phyloP scores from a whole-genome alignment of 768 basidiomycete species.

The Strobilomyces dryophilus region DNA sequence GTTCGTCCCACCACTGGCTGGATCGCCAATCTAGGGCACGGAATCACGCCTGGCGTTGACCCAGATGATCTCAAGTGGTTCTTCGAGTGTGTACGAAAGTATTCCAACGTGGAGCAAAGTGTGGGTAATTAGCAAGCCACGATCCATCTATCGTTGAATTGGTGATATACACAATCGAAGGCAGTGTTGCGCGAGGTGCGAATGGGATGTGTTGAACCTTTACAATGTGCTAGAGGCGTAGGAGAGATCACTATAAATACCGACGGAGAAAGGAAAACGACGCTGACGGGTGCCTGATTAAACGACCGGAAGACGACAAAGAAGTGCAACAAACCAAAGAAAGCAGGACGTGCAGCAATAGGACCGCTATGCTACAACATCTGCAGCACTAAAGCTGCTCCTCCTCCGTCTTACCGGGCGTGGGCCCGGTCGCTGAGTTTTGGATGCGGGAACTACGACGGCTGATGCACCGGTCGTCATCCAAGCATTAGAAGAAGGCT shows the following conservation, averaged over 20 bases:
- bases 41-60: slow-evolving; percentile 93
- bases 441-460: slow-evolving; percentile 69
- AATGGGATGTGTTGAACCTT: slow-evolving; percentile 24
- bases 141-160: slow-evolving; percentile 10
- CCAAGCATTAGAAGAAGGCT: slow-evolving; percentile 58
- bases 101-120: slow-evolving; percentile 42
- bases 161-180: slow-evolving; percentile 20
- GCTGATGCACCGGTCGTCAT: slow-evolving; percentile 66
- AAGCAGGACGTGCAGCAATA: slow-evolving; percentile 10
- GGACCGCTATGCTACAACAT: slow-evolving; percentile 64
- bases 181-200: slow-evolving; percentile 11
- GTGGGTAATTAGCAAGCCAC: slow-evolving; percentile 2
- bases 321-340: slow-evolving; percentile 7
- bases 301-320: slow-evolving; percentile 1
- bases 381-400: slow-evolving; percentile 85
- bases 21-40: slow-evolving; percentile 97
- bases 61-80: slow-evolving; percentile 92
- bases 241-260: slow-evolving; percentile 30
- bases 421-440: slow-evolving; percentile 68
- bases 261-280: slow-evolving; percentile 7
- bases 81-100: slow-evolving; percentile 84
- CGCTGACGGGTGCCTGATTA: slow-evolving; percentile 3
- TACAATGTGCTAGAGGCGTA: slow-evolving; percentile 26
- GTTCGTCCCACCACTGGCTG: slow-evolving; percentile 60
- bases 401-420: slow-evolving; percentile 70